A percentile compares a stretch with the other conserved stretches of the same genome.
phyloP scores from a whole-genome alignment of 495 filamentous ascomycete genomes.

The Podospora tetraspora region DNA sequence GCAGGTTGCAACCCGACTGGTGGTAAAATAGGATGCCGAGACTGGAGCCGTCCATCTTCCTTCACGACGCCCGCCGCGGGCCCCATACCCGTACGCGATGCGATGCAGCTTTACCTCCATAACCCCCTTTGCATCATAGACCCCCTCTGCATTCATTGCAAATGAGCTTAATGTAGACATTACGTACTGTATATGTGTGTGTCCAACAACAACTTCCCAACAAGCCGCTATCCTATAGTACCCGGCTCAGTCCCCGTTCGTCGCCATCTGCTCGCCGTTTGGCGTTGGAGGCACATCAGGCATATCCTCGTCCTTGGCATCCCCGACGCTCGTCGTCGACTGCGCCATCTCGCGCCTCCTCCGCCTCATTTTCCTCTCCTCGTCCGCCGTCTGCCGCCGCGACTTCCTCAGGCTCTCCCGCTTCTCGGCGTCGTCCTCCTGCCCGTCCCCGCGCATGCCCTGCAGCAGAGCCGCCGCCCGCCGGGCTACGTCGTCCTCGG shows the following conservation, averaged over 20 bases:
- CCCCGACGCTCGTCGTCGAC: slow-evolving; percentile 24
- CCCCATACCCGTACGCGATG: not conserved
- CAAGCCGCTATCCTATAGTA: not conserved
- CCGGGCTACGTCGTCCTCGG: slow-evolving; percentile 71
- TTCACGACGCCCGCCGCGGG: not conserved
- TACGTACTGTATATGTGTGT: slow-evolving; percentile 17
- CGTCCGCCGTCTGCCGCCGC: slow-evolving; percentile 63
- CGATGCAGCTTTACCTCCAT: not conserved
- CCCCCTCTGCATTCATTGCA: slow-evolving; percentile 2
- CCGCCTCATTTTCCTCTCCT: slow-evolving; percentile 57
- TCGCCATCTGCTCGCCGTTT: slow-evolving; percentile 16
- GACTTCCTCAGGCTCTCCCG: slow-evolving; percentile 52
- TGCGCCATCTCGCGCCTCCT: slow-evolving; percentile 51
- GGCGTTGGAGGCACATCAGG: slow-evolving; percentile 18
- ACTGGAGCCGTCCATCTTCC: too few relatives aligned
- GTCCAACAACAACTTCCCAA: not conserved
- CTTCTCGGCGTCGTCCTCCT: slow-evolving; percentile 51
- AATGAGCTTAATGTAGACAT: slow-evolving; percentile 18
- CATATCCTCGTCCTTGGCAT: slow-evolving; percentile 11
- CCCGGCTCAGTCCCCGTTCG: not conserved
- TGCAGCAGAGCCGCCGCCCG: slow-evolving; percentile 78
- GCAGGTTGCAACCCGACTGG: slow-evolving; percentile 1
- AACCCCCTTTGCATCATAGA: not conserved
- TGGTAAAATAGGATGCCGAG: not conserved
- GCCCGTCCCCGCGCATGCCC: slow-evolving; percentile 61